Base-by-base conservation (phyloP, 768 basidiomycete genomes). In the Boletellus sp. region DNA sequence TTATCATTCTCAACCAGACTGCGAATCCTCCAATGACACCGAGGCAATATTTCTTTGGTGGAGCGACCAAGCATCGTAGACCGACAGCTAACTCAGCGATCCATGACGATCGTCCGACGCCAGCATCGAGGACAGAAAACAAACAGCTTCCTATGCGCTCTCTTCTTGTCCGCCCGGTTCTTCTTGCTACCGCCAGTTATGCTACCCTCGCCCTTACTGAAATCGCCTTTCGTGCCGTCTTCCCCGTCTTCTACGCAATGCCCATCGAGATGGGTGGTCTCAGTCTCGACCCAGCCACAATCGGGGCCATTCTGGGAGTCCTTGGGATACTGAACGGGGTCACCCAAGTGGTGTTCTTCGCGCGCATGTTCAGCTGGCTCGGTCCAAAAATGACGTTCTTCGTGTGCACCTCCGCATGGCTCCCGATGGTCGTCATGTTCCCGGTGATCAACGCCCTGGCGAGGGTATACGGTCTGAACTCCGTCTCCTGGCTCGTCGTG, bases 331-430 rank as follows among this genome's bases (percentile, higher is more conserved):
- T 47, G 0, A 51, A 58, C 11, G 72, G 84, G 2, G 4, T 78
- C 13, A 69, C 85, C 55, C 83, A 87, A 63, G 70, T 80, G 15
- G 68, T 81, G 45, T 79, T 79, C 69, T 90, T 88, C 57, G 74
- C 83, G 19, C 66, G 59, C 31, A 67, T 84, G 19, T 72, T 83
- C 46, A 74, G 79, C 35, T 67, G 69, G 7, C 78, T 75, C 47
- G 88, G 88, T 4, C 75, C 83, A 34, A 85, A 80, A 66, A 71
- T 56, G 12, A 66, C 79, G 3, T 88, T 82, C 59, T 62, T 79
- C 16, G 47, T 61, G 17, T 77, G 82, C 26, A 64, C 83, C 37
- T 64, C 67, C 12, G 67, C 75, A 26, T 74, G 71, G 36, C 46
- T 85, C 17, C 79, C 82, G 1, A 61, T 78, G 35, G 58, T 74